phyloP scores from a whole-genome alignment of 2,329 filamentous ascomycete species.

The Lachnellula occidentalis region DNA sequence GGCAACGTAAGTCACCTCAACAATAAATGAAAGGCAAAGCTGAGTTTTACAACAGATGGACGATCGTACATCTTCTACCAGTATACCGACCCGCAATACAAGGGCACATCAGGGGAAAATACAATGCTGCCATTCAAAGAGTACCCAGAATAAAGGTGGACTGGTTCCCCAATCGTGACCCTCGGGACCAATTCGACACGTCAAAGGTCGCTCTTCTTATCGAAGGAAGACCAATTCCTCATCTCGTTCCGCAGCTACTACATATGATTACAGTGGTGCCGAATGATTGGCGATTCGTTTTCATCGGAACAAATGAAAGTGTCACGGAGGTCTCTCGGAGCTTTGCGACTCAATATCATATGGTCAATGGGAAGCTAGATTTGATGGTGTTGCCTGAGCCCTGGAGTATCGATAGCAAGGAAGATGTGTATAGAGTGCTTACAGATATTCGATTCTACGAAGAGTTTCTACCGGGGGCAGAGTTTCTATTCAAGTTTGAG shows the following conservation, averaged over 20 bases:
- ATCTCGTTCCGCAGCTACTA: slow-evolving; percentile 44
- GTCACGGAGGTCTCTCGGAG: slow-evolving; percentile 40
- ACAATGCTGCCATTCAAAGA: slow-evolving; percentile 24
- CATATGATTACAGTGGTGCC: slow-evolving; percentile 49
- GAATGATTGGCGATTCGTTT: slow-evolving; percentile 49
- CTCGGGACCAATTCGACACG: slow-evolving; percentile 34
- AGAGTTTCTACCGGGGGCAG: slow-evolving; percentile 43
- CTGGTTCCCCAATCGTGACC: slow-evolving; percentile 27
- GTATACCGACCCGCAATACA: slow-evolving; percentile 40
- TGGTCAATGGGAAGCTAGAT: slow-evolving; percentile 46
- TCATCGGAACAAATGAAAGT: slow-evolving; percentile 46
- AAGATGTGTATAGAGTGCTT: slow-evolving; percentile 43
- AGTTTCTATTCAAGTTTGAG: slow-evolving; percentile 51
- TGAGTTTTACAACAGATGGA: slow-evolving; percentile 37
- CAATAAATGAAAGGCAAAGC: background rate
- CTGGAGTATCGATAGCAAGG: slow-evolving; percentile 41
- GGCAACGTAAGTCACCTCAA: slow-evolving; percentile 21
- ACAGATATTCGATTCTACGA: slow-evolving; percentile 49
- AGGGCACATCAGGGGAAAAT: slow-evolving; percentile 25
- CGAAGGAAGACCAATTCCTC: slow-evolving; percentile 42
- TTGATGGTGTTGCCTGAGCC: slow-evolving; percentile 43
- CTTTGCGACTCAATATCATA: slow-evolving; percentile 43
- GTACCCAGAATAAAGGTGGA: slow-evolving; percentile 28
- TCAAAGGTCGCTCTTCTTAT: slow-evolving; percentile 49
- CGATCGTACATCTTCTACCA: slow-evolving; percentile 40